Base-by-base conservation (phyloP, 78 protist genomes). In the Dictyostelium firmibasis region DNA sequence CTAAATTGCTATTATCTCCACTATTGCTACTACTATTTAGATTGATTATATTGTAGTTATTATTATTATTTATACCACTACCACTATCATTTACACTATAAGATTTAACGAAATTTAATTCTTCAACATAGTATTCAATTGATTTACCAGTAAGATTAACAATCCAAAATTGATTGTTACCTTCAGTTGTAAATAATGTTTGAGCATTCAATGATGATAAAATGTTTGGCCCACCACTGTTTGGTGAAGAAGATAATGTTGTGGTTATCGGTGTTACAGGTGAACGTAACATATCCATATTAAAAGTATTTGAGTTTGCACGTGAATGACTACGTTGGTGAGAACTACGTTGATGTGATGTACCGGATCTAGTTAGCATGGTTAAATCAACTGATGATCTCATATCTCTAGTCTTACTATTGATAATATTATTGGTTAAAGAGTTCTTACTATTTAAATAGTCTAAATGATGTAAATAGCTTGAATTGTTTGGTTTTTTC, bases 121-220 rank as follows among this genome's bases (percentile, higher is more conserved):
- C 94, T 14, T 89, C 94, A 1, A 89, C 94, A 44, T 89, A 89
- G 27, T 81, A 89, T 70, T 89, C 86, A 69, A 89, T 89, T 33
- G 70, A 79, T 41, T 89, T 89, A 14, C 94, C 94, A 13, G 94
- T 89, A 8, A 89, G 74, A 81, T 89, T 89, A 1, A 89, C 94
- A 89, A 89, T 35, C 94, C 94, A 89, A 23, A 89, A 70, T 36
- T 64, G 81, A 35, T 67, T 20, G 8, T 89, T 75, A 33, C 94
- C 87, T n/a, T 64, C 94, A 10, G 94, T 89, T 6, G 74, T 89
- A 57, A 81, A 89, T 25, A 89, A 67, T 50, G 84, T 74, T 38
- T 89, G 86, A 18, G 86, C 27, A 77, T 18, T 31, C 18, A 18
- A 35, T 79, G 62, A 70, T 81, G 81, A 25, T 74, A 14, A 43